These are phyloP conservation scores for Lactarius psammicola DNA, from an alignment of 768 basidiomycete species.

Conservation along the genomic window DNA sequence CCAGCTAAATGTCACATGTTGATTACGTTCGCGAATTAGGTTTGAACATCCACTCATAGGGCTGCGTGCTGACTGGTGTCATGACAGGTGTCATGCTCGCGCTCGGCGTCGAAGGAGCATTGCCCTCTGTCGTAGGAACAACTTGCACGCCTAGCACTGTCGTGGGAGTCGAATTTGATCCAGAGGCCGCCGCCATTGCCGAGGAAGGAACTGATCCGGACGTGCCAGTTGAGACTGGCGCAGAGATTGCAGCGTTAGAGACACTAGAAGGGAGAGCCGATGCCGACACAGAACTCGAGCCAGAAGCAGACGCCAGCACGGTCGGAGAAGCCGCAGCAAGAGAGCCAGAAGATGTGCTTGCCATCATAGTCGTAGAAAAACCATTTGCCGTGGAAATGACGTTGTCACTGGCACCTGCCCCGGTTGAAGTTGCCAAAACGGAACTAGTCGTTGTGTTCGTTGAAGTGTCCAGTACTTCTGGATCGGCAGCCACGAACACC, in stretches of 20 bases:
- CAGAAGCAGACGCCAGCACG: constrained; percentile 4
- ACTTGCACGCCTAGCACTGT: constrained; percentile 19
- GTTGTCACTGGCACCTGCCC: constrained; percentile 1
- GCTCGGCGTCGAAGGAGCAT: not conserved
- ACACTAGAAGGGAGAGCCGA: not conserved
- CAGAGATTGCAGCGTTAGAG: not conserved
- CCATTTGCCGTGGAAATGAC: not conserved
- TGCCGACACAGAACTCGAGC: constrained; percentile 6
- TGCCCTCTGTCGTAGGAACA: constrained; percentile 11
- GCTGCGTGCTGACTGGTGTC: constrained; percentile 26
- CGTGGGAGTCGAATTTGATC: not conserved
- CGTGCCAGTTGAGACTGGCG: not conserved
- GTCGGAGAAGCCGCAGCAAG: constrained; percentile 4
- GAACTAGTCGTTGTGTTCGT: not conserved
- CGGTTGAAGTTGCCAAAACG: constrained; percentile 17
- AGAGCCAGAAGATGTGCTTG: constrained; percentile 4
- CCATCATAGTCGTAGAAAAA: constrained; percentile 4
- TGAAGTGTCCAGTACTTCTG: constrained; percentile 32
- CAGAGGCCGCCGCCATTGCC: not conserved
- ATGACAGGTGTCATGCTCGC: constrained; percentile 12
- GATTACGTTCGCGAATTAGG: constrained; percentile 6
- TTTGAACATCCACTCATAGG: constrained; percentile 30
- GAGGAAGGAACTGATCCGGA: constrained; percentile 4
- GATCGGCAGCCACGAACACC: constrained; percentile 47
- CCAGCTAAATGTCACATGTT: not conserved